phyloP scores from a whole-genome alignment of 140 eudicot genomes.

The Flaveria floridana region DNA sequence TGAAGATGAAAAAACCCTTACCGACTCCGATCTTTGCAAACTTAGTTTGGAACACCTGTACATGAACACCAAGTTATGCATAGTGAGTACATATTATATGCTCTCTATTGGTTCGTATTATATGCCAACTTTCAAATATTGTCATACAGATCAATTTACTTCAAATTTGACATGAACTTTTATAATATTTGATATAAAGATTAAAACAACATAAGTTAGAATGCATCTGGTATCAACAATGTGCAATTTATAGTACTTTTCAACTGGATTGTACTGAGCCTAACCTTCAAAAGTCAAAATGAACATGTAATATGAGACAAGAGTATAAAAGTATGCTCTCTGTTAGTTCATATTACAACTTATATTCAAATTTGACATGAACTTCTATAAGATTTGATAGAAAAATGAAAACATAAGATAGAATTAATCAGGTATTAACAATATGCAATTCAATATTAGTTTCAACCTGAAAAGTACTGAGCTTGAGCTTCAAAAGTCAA shows the following conservation, averaged over 20 bases:
- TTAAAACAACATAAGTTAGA: background rate
- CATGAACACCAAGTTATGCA: constrained; percentile 30
- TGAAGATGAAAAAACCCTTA: constrained; percentile 36
- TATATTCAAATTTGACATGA: background rate
- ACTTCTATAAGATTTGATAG: background rate
- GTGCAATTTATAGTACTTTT: background rate
- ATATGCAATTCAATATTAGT: background rate
- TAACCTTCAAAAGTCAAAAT: constrained; percentile 19
- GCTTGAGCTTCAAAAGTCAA: constrained; percentile 10
- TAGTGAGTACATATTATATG: constrained; percentile 11
- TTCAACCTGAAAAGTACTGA: background rate
- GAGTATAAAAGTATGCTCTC: background rate
- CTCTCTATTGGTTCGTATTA: background rate
- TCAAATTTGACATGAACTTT: background rate
- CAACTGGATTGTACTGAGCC: background rate
- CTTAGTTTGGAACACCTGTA: constrained; percentile 87
- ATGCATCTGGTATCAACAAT: background rate
- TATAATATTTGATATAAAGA: constrained; percentile 2
- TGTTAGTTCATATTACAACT: background rate
- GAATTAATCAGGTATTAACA: background rate
- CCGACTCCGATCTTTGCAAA: constrained; percentile 98
- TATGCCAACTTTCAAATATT: constrained; percentile 8
- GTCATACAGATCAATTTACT: constrained; percentile 3
- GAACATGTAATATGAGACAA: constrained; percentile 12
- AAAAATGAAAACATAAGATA: background rate